Conservation (phyloP, 345 rosid species). For the Brassica carinata region DNA sequence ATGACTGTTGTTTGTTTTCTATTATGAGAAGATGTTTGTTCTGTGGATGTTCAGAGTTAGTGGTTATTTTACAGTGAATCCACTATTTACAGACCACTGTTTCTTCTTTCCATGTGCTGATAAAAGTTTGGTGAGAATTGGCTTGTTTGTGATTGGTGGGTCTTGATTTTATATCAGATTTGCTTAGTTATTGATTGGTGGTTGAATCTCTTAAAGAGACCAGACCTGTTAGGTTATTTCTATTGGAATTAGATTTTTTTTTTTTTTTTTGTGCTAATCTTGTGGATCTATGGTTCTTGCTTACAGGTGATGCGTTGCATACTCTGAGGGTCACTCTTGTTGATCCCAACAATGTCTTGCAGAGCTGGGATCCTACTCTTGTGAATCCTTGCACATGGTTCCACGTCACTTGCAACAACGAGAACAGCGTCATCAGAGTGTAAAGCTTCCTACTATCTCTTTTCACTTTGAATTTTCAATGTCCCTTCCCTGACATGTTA, state of each 20-base stretch:
- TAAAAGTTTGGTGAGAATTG: not conserved
- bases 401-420: slow-evolving; percentile 94
- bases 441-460: slow-evolving; percentile 40
- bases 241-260: not conserved
- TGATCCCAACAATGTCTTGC: slow-evolving; percentile 93
- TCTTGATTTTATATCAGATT: not conserved
- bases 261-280: not conserved
- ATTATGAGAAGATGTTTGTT: slow-evolving; percentile 2
- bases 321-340: slow-evolving; percentile 64
- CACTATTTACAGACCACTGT: slow-evolving; percentile 23
- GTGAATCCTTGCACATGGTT: slow-evolving; percentile 99
- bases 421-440: slow-evolving; percentile 95
- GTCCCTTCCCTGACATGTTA: not conserved
- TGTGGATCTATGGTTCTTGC: slow-evolving; percentile 24
- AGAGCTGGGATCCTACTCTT: slow-evolving; percentile 99
- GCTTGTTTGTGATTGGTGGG: not conserved
- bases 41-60: not conserved
- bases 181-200: not conserved
- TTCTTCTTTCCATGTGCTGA: slow-evolving; percentile 16
- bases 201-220: too few species aligned
- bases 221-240: not conserved
- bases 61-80: slow-evolving; percentile 20
- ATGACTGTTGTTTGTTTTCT: not conserved
- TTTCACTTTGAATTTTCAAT: not conserved
- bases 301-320: slow-evolving; percentile 95